These are phyloP conservation scores for Quercus rubra DNA, from an alignment of 306 rosid genomes.

Conservation along the genomic window DNA sequence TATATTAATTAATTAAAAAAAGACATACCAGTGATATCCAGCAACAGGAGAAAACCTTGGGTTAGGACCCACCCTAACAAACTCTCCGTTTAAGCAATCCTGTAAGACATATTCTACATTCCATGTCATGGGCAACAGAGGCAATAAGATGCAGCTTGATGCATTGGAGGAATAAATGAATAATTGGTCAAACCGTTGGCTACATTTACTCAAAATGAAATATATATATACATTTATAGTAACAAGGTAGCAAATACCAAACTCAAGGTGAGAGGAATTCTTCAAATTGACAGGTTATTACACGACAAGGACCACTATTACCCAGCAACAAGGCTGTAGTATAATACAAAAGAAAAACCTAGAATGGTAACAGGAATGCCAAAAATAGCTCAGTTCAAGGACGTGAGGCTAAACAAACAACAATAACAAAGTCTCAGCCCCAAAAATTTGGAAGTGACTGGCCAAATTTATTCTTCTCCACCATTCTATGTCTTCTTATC, in stretches of 20 bases:
- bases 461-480: too few species aligned
- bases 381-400: background rate
- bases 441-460: too few species aligned
- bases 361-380: background rate
- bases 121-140: too few species aligned
- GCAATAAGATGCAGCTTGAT: background rate
- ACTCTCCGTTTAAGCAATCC: conserved; percentile 96
- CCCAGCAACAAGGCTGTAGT: too few species aligned
- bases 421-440: background rate
- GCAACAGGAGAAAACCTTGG: conserved; percentile 81
- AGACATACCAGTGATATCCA: conserved; percentile 78
- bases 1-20: background rate
- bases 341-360: conserved; percentile 1
- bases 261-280: too few species aligned
- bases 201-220: too few species aligned
- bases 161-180: too few species aligned
- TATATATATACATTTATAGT: too few species aligned
- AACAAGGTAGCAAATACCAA: background rate
- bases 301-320: too few species aligned
- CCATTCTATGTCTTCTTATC: background rate
- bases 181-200: too few species aligned
- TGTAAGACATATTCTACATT: conserved; percentile 28
- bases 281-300: too few species aligned
- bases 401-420: background rate
- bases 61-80: conserved; percentile 96